A percentile compares a stretch with the other conserved stretches of the same genome.
Conservation (phyloP, 495 filamentous ascomycete genomes). For the Melanomma pulvis-pyrius region DNA sequence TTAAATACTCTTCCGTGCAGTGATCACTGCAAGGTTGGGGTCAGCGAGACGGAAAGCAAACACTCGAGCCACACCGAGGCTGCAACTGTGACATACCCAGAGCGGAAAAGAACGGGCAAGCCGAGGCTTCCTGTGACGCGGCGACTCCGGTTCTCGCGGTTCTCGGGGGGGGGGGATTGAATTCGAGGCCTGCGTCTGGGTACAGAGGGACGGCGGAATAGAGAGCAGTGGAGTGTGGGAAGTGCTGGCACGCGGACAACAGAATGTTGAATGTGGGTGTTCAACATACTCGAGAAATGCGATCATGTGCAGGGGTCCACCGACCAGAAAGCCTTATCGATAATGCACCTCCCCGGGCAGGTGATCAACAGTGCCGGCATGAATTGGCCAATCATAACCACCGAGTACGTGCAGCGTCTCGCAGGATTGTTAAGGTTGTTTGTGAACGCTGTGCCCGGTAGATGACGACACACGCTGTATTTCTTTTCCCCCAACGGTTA, state of each 20-base stretch:
- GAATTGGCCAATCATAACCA: slow-evolving; percentile 19
- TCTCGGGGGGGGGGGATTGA: background rate
- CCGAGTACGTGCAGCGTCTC: background rate
- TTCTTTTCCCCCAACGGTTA: too few species aligned
- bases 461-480: background rate
- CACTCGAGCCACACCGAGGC: slow-evolving; percentile 24
- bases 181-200: background rate
- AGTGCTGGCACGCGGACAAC: slow-evolving; percentile 7
- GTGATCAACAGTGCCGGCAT: slow-evolving; percentile 13
- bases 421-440: background rate
- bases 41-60: background rate
- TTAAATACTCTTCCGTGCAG: slow-evolving; percentile 5
- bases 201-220: background rate
- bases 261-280: slow-evolving; percentile 8
- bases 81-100: background rate
- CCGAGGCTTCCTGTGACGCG: slow-evolving; percentile 31
- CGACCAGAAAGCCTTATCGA: slow-evolving; percentile 21
- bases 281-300: slow-evolving; percentile 8
- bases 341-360: slow-evolving; percentile 26
- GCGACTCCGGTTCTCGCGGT: slow-evolving; percentile 8
- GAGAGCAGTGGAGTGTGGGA: background rate
- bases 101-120: background rate
- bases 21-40: slow-evolving; percentile 2
- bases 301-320: slow-evolving; percentile 28
- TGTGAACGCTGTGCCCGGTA: too few species aligned